These are phyloP conservation scores for Fusarium euwallaceae DNA, from an alignment of 2,329 filamentous ascomycete species.

Conservation along the genomic window DNA sequence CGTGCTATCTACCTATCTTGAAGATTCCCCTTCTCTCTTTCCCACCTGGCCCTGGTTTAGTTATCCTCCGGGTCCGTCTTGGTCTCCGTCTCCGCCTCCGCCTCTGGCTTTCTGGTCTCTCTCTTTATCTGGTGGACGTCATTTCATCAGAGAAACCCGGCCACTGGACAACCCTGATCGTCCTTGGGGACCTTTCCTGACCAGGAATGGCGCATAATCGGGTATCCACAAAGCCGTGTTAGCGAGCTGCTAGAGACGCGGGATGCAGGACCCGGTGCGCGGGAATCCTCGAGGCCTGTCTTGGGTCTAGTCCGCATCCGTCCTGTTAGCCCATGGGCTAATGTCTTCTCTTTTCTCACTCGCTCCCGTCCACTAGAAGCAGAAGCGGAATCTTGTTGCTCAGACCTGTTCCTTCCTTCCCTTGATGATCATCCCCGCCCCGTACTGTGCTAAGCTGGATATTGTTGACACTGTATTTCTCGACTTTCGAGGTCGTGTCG, in stretches of 20 bases:
- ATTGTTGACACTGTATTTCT: constrained; percentile 14
- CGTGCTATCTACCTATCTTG: background rate
- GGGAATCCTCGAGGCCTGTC: constrained; percentile 36
- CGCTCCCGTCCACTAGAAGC: background rate
- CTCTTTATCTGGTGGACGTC: constrained; percentile 22
- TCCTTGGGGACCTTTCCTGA: constrained; percentile 5
- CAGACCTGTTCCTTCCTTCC: constrained; percentile 16
- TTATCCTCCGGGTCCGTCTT: background rate
- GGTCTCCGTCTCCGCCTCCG: background rate
- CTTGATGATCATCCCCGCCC: constrained; percentile 9
- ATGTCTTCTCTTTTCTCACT: constrained; percentile 40
- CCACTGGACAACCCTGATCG: constrained; percentile 26
- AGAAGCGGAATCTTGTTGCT: background rate
- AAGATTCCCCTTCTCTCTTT: constrained; percentile 10
- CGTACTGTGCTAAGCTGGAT: background rate
- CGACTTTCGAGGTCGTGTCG: constrained; percentile 3
- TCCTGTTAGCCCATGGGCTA: background rate
- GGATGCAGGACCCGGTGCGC: constrained; percentile 45
- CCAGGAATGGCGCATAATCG: background rate
- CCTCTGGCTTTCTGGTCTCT: background rate
- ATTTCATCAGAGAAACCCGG: constrained; percentile 14
- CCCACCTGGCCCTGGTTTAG: background rate
- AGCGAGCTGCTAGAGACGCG: constrained; percentile 33
- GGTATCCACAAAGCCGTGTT: constrained; percentile 14
- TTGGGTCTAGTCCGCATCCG: constrained; percentile 23